Evolutionary conservation across 2,329 filamentous ascomycete genomes (phyloP), one percentile per base, ranked within the genome.

Genomic region (Aspergillus tubingensis): DNA sequence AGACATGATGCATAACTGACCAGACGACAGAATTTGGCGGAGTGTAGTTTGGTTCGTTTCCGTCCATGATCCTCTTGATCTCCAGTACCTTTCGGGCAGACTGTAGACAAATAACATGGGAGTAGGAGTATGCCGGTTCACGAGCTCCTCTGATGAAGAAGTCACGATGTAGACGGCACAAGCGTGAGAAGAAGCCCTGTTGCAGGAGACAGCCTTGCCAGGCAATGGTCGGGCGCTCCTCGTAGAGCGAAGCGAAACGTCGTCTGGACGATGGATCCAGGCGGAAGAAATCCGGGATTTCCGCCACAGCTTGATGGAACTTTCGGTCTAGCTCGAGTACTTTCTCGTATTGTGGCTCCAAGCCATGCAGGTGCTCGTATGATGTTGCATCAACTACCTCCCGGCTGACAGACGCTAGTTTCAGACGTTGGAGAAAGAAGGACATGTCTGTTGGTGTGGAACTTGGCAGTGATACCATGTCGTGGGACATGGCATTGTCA

Each of bases 341-440:
- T n/a, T 73, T 73, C 8, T 72, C 67, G 38, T 79, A 79, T 17
- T 70, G 61, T 10, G 76, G 47, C 25, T 73, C 72, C 6, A 67
- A 52, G 0, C 69, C 65, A 8, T 68, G 62, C 0, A 73, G 53
- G 39, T 70, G 62, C 13, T 71, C 66, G 8, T 71, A 58, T 5
- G 72, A 69, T 2, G 66, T 70, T 11, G 68, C 62, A 52, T 83
- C 80, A 2, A 78, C 70, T 2, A 81, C 73, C 7, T 73, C 68
- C 3, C 80, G 75, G 48, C 77, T 79, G 3, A 78, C 65, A 36
- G 74, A 69, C 13, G 75, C 75, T 8, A 82, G 65, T 27, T 73
- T 74, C n/a, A 80, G 69, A 0, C 80, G 75, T 36, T 77, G 71
- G 5, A 81, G 66, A 23, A 76, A 77, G 59, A 81, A 83, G 6